Percentiles rank a stretch among this genome's conserved stretches.
Evolutionary conservation across 352 stramenopile species (phyloP).

Genomic region (Pythium vanterpoolii): DNA sequence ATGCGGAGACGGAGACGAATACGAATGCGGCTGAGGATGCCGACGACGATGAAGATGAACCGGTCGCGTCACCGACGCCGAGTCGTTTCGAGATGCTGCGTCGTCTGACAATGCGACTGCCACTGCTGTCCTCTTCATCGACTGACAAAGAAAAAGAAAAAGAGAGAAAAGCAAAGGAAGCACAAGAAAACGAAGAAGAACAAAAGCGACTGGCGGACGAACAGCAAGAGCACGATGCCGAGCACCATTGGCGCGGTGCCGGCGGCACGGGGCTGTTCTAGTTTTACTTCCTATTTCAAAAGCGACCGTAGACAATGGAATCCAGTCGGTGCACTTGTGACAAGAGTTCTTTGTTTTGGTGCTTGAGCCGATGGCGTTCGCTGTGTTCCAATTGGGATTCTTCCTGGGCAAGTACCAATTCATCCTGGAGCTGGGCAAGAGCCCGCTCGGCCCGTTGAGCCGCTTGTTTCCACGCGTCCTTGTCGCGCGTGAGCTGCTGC

Average conservation of each 20-base stretch:
- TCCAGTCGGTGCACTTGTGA: constrained; percentile 73
- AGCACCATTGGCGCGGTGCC: constrained; percentile 37
- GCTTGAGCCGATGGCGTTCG: constrained; percentile 55
- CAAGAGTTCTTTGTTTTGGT: constrained; percentile 69
- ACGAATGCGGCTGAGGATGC: background rate
- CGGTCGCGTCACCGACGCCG: background rate
- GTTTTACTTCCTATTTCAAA: constrained; percentile 29
- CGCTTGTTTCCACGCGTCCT: constrained; percentile 55
- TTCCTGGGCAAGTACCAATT: constrained; percentile 57
- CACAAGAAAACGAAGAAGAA: background rate
- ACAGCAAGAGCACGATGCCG: constrained; percentile 21
- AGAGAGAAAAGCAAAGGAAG: background rate
- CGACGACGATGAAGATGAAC: background rate
- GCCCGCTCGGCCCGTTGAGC: constrained; percentile 43
- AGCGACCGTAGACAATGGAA: constrained; percentile 70
- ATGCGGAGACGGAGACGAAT: background rate
- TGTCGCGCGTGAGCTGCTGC: constrained; percentile 35
- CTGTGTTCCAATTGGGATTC: constrained; percentile 59
- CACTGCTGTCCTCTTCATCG: background rate
- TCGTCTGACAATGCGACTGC: constrained; percentile 14
- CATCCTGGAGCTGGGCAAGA: constrained; percentile 51
- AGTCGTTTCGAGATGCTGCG: constrained; percentile 21
- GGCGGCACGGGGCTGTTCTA: constrained; percentile 29
- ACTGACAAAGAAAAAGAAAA: background rate
- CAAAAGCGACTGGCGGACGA: background rate